Conservation (phyloP, 441 rosid genomes). For the Corymbia citriodora region DNA sequence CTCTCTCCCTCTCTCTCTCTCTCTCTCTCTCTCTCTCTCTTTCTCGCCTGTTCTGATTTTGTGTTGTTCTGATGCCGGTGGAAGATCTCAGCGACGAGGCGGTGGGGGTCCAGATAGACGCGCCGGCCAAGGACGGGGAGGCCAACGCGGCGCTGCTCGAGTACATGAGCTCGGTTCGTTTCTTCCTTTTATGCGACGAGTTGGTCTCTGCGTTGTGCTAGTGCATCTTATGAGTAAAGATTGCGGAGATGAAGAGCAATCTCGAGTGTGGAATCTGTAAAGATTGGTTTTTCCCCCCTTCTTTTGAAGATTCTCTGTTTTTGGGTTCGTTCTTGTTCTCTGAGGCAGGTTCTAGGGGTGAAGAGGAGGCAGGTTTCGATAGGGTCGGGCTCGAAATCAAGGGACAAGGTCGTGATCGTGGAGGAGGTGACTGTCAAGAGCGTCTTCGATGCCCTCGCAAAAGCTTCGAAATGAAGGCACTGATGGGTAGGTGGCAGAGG, state of each 20-base stretch:
- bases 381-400: slow-evolving; percentile 80
- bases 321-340: not conserved
- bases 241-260: not conserved
- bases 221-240: not conserved
- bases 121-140: slow-evolving; percentile 88
- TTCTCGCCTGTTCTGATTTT: not conserved
- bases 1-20: not conserved
- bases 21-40: not conserved
- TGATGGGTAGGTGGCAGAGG: not conserved
- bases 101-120: slow-evolving; percentile 85
- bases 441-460: slow-evolving; percentile 50
- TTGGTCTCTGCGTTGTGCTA: not conserved
- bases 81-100: slow-evolving; percentile 78
- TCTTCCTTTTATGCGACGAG: not conserved
- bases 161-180: slow-evolving; percentile 73
- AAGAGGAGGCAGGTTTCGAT: slow-evolving; percentile 81
- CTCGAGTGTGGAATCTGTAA: not conserved
- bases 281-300: not conserved
- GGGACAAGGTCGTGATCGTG: slow-evolving; percentile 83
- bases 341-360: slow-evolving; percentile 66
- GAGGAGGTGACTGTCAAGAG: slow-evolving; percentile 53
- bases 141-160: slow-evolving; percentile 90
- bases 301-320: not conserved
- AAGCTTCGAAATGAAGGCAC: slow-evolving; percentile 28
- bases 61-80: not conserved